Base-by-base conservation (phyloP, 148 eudicot genomes). In the Persicaria tinctoria region DNA sequence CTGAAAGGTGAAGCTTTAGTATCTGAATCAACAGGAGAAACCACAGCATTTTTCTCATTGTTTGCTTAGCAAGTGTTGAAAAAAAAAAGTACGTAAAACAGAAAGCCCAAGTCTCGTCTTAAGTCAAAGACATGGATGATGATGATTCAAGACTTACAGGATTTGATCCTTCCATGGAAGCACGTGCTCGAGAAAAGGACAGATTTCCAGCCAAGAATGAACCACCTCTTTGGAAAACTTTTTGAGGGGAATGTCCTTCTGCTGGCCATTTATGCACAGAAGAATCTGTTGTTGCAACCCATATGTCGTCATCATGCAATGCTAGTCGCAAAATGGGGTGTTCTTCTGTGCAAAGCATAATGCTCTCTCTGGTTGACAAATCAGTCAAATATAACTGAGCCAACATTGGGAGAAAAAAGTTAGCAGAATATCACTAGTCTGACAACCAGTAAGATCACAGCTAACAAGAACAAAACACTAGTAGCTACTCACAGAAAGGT, bases 151-250 rank as follows among this genome's bases (percentile, higher is more conserved):
- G 18, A 81, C 97, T 90, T 85, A 95, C 99, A 68, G 91, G 96
- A 47, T 87, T 83, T 46, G 97, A 85, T 76, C 99, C 99, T 83
- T 95, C 99, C 76, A 95, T 82, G 32, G 99, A 95, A 82, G 91
- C 96, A 83, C 99, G 87, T 57, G 97, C 99, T 82, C 97, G 89
- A 72, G 99, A 92, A 86, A 95, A 95, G 44, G 99, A 92, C 82
- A 95, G 82, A 81, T 95, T 95, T 68, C 99, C 99, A 82, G 99
- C 99, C 85, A 95, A 83, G 74, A 95, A 95, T 41, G 99, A 95
- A 47, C 96, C 90, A 38, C 99, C 99, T 83, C 82, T 87, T 80
- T 92, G 89, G 66, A 92, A 87, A 73, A 86, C 89, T 81, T 90
- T 90, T 75, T 84, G 86, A 79, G 99, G 99, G 80, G 80, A 85